These are phyloP conservation scores for Colletotrichum sp. DNA, from an alignment of 2,329 filamentous ascomycete genomes.

Conservation along the genomic window DNA sequence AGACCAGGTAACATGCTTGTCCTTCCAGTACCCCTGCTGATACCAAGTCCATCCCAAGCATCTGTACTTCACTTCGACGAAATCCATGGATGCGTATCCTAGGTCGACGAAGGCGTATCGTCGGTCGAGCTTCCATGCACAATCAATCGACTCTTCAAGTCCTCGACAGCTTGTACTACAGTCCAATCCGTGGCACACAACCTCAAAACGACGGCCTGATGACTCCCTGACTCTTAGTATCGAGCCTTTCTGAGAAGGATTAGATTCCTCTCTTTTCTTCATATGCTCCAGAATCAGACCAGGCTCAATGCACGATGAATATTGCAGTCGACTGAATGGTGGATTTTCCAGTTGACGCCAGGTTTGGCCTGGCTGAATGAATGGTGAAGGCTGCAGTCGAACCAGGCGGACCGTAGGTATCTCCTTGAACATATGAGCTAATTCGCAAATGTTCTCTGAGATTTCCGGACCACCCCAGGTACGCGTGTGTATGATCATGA, in stretches of 20 bases:
- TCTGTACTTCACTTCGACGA: not conserved
- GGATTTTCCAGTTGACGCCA: too few relatives aligned
- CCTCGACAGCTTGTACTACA: not conserved
- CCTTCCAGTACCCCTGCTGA: not conserved
- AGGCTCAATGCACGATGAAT: not conserved
- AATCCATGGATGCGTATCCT: not conserved
- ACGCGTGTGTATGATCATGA: not conserved
- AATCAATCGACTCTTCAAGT: not conserved
- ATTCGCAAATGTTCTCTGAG: not conserved
- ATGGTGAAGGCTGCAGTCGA: not conserved
- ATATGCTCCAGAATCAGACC: not conserved
- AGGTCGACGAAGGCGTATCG: not conserved
- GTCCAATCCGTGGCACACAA: not conserved
- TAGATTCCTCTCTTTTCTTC: not conserved
- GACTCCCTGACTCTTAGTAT: not conserved
- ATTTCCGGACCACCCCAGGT: not conserved
- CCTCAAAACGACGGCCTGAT: not conserved
- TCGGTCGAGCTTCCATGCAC: not conserved
- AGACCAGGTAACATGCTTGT: not conserved
- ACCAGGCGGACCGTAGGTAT: not conserved
- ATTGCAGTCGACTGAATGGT: not conserved
- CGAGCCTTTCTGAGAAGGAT: not conserved
- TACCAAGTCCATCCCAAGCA: not conserved
- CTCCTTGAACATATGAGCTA: not conserved
- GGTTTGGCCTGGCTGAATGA: not conserved